Base-by-base conservation (phyloP, 352 stramenopile species). In the Phytophthora agathidicida region DNA sequence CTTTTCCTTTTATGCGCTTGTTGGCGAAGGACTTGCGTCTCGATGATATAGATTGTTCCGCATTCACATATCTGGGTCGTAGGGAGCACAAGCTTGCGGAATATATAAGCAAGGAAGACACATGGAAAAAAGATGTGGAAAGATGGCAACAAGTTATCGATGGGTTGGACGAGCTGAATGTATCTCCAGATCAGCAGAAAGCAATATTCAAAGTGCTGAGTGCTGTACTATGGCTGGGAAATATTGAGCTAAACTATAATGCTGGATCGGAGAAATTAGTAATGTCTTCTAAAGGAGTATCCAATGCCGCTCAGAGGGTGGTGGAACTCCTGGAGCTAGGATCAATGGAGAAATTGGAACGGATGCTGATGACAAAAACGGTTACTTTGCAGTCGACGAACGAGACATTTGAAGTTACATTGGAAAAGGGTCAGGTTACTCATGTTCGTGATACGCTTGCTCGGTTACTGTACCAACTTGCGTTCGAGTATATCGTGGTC, bases 211-310 rank as follows among this genome's bases (percentile, higher is more conserved):
- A 69, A 24, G 52, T 88, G 14, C 54, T 93, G 13, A 88, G 80
- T 53, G 81, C 83, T 11, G 71, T 90, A 17, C 53, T 93, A 4
- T 90, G 83, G 80, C 65, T 93, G 8, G 81, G 81, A 11, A 93
- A 93, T 32, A 53, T 93, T 23, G 60, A 73, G 3, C 82, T 93
- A 37, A 44, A 71, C 19, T 62, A 61, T 31, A 44, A 54, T 17
- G 32, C 20, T 10, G 17, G 9, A 35, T 50, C 31, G 17, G 27
- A 41, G 10, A 78, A 69, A 37, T 41, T 82, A 9, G 24, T 56
- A 26, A 78, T 78, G 37, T 69, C 68, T 27, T 64, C 28, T 17
- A 42, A 19, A 16, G 37, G 44, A 35, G 45, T 36, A 11, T 13
- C 35, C 6, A 39, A 60, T 33, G 66, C 67, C 16, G 54, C 45